These are phyloP conservation scores for Epichloe glyceriae DNA, from an alignment of 2,329 filamentous ascomycete genomes.

Conservation along the genomic window DNA sequence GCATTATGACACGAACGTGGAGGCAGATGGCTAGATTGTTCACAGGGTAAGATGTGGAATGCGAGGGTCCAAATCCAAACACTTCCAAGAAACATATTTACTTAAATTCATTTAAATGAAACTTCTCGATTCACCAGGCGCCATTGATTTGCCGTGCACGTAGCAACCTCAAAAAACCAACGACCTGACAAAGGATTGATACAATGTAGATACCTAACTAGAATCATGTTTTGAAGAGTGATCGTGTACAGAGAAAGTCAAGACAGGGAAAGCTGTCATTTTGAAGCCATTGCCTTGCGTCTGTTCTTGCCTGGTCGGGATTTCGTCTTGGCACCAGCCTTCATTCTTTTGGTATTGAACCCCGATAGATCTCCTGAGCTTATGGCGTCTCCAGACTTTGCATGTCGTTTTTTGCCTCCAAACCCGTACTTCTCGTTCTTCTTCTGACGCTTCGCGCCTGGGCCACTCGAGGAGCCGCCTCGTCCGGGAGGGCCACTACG, in stretches of 20 bases:
- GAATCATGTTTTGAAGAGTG: background rate
- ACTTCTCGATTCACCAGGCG: too few relatives aligned
- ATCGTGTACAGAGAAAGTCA: background rate
- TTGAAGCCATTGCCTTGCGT: slow-evolving; percentile 29
- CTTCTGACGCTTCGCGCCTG: slow-evolving; percentile 63
- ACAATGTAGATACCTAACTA: background rate
- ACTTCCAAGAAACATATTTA: too few relatives aligned
- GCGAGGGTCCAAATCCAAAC: too few relatives aligned
- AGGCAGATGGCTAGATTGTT: background rate
- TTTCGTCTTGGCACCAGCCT: slow-evolving; percentile 37
- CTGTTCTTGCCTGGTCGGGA: slow-evolving; percentile 37
- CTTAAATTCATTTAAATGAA: too few relatives aligned
- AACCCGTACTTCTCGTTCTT: slow-evolving; percentile 93
- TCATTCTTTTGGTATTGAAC: slow-evolving; percentile 78
- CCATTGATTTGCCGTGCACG: too few relatives aligned
- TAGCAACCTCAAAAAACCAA: too few relatives aligned
- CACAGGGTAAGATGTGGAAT: too few relatives aligned
- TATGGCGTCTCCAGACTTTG: slow-evolving; percentile 79
- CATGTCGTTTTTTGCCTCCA: slow-evolving; percentile 85
- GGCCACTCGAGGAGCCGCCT: slow-evolving; percentile 6
- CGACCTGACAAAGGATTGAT: background rate
- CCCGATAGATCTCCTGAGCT: slow-evolving; percentile 69
- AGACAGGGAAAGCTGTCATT: slow-evolving; percentile 6
- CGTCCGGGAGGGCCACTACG: slow-evolving; percentile 26
- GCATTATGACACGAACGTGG: background rate